Conservation (phyloP, 768 basidiomycete genomes). For the Russula lepida region DNA sequence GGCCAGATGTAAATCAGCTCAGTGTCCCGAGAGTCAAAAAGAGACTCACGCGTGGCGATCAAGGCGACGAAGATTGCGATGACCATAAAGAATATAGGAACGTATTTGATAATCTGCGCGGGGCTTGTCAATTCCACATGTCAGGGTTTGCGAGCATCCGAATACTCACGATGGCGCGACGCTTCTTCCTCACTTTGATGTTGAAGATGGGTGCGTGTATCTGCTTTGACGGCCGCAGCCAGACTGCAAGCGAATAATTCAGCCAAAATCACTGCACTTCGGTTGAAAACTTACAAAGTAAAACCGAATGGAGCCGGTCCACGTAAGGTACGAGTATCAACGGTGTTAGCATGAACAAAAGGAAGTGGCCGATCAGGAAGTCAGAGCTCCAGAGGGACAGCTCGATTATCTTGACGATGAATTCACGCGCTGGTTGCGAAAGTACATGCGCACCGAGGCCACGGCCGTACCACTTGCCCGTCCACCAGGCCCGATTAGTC, state of each 20-base stretch:
- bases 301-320: conserved; percentile 86
- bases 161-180: conserved; percentile 74
- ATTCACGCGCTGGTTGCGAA: conserved; percentile 95
- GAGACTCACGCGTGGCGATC: conserved; percentile 64
- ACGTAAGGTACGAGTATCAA: conserved; percentile 80
- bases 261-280: conserved; percentile 17
- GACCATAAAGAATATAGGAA: conserved; percentile 61
- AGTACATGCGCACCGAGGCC: conserved; percentile 86
- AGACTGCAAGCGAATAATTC: conserved; percentile 46
- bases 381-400: conserved; percentile 96
- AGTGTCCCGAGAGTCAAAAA: neutral
- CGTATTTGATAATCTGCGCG: conserved; percentile 75
- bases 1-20: conserved; percentile 8
- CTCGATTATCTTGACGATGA: conserved; percentile 96
- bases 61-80: conserved; percentile 67
- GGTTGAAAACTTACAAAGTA: conserved; percentile 65
- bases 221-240: conserved; percentile 91
- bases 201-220: conserved; percentile 89
- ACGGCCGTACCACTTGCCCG: conserved; percentile 94
- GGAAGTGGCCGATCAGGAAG: conserved; percentile 77
- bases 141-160: neutral
- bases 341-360: conserved; percentile 80
- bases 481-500: conserved; percentile 99
- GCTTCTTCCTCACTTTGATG: conserved; percentile 80
- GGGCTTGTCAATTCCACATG: neutral